Evolutionary conservation across 2,329 filamentous ascomycete species (phyloP).

Genomic region (Diaporthe caulivora): DNA sequence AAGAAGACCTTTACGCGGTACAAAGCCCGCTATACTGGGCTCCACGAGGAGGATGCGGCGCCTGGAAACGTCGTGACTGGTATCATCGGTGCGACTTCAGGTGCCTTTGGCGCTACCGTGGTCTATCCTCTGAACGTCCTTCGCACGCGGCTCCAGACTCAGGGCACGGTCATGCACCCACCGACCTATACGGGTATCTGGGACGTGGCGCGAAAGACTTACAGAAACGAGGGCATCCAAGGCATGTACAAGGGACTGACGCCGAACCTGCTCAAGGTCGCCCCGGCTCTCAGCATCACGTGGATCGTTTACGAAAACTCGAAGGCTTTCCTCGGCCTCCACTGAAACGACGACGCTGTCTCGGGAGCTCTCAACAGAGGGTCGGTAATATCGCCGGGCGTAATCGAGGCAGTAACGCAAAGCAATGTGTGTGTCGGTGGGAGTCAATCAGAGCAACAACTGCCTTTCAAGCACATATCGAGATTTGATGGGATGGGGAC

Average conservation of each 20-base stretch:
- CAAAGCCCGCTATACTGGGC: constrained; percentile 76
- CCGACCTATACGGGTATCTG: constrained; percentile 90
- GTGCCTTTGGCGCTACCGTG: constrained; percentile 90
- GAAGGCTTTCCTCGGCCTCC: constrained; percentile 76
- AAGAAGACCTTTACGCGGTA: constrained; percentile 80
- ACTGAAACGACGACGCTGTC: constrained; percentile 47
- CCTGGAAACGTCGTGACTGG: constrained; percentile 88
- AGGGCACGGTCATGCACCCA: constrained; percentile 92
- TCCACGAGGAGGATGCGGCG: constrained; percentile 85
- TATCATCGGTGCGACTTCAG: constrained; percentile 89
- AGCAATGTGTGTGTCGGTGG: not conserved
- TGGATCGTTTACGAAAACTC: constrained; percentile 95
- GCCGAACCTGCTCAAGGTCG: constrained; percentile 95
- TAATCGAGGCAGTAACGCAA: not conserved
- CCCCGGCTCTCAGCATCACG: constrained; percentile 94
- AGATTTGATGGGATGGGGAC: not conserved
- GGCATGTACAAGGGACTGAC: constrained; percentile 96
- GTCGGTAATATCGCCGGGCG: not conserved
- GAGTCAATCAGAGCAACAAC: not conserved
- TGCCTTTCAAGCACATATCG: not conserved
- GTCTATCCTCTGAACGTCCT: constrained; percentile 97
- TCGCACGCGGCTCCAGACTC: constrained; percentile 90
- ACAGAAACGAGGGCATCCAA: constrained; percentile 83
- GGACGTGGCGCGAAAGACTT: constrained; percentile 88
- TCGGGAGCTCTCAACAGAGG: not conserved